Evolutionary conservation across 768 basidiomycete species (phyloP), one percentile per base, ranked within the genome.

Genomic region (Phaffia tasmanica): DNA sequence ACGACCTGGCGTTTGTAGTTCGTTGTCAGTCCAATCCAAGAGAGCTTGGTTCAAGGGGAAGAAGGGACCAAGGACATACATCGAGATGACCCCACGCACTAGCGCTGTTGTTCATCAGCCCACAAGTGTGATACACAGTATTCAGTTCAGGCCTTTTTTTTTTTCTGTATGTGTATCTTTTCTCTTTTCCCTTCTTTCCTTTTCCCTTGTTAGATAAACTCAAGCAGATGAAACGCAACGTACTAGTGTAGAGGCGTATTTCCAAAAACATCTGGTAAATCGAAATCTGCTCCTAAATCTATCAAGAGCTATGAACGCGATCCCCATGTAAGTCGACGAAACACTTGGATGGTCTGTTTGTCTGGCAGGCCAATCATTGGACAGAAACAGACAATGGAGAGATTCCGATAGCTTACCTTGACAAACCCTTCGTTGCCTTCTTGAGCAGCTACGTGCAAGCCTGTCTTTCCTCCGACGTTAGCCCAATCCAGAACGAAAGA

Each of bases 171-270:
- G 11, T 5, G 35, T 42, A 5, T 42, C 6, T 5, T 5, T 42
- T 4, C 35, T 42, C 35, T 42, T 42, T 11, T 42, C 35, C 11
- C 11, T 11, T 11, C 35, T 42, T 11, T 42, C 35, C 35, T 4
- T 42, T 5, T 42, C 35, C 11, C 35, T 42, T 42, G 11, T 42
- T 5, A 42, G 11, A 42, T 15, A 47, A 16, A 47, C 1, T 1
- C 5, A 3, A 11, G 65, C 68, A 57, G 27, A 58, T 25, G 16
- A 60, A 64, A 59, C 46, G n/a, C 3, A 42, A 79, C 88, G 77
- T 74, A 93, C 90, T 92, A 92, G 76, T 97, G 93, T 63, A 97
- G 78, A 42, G 93, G 85, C 0, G 90, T 89, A 72, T 95, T 94
- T 56, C 93, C 93, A 77, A 87, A 84, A 69, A 90, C 84, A 78